These are phyloP conservation scores for Debaryomyces coudertii DNA, from an alignment of 1,139 yeast species.

Conservation along the genomic window DNA sequence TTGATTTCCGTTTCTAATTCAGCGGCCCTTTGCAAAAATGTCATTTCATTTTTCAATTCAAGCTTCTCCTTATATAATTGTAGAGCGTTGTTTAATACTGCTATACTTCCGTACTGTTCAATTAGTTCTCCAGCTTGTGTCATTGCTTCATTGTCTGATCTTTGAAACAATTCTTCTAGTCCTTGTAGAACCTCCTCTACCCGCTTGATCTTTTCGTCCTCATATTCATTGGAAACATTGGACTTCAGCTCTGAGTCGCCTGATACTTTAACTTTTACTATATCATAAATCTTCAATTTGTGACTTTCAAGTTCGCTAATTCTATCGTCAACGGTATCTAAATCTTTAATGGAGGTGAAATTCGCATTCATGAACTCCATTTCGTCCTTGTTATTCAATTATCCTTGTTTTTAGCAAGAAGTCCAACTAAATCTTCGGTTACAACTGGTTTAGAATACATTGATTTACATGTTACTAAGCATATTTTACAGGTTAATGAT, in stretches of 20 bases:
- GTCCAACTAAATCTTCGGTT: neutral
- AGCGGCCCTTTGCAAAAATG: conserved; percentile 6
- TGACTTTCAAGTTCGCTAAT: conserved; percentile 24
- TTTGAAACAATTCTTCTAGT: neutral
- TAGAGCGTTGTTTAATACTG: conserved; percentile 13
- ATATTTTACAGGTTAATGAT: neutral
- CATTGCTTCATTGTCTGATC: conserved; percentile 12
- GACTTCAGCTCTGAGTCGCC: conserved; percentile 4
- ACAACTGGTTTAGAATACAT: neutral
- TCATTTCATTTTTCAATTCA: neutral
- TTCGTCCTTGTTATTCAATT: neutral
- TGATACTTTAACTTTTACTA: neutral
- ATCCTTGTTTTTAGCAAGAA: neutral
- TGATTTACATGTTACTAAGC: neutral
- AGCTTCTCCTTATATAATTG: conserved; percentile 1
- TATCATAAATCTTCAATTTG: conserved; percentile 18
- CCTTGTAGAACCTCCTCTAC: conserved; percentile 1
- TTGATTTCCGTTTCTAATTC: conserved; percentile 6
- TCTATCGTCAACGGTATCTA: conserved; percentile 25
- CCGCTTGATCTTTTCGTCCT: conserved; percentile 17
- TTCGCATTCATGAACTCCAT: conserved; percentile 34
- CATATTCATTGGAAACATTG: conserved; percentile 7
- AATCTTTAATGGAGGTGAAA: conserved; percentile 32
- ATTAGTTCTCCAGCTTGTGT: conserved; percentile 22
- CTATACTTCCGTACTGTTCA: conserved; percentile 18